Evolutionary conservation across 768 basidiomycete genomes (phyloP).

Genomic region (Erythrobasidium yunnanense): DNA sequence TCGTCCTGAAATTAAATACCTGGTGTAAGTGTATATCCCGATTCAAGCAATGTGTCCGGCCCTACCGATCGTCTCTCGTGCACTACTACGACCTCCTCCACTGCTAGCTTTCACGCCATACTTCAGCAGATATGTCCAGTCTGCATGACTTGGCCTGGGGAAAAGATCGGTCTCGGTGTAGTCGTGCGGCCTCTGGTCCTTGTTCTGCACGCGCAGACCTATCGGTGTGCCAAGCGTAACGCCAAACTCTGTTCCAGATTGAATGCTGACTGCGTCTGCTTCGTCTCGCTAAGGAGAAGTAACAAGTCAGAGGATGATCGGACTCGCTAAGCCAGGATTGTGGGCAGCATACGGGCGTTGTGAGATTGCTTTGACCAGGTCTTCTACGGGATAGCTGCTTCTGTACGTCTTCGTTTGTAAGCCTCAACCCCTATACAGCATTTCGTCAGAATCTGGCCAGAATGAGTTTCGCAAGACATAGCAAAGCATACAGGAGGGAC

Average conservation of each 20-base stretch:
- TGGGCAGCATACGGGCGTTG: conserved; percentile 66
- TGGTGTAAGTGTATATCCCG: neutral
- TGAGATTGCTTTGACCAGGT: conserved; percentile 91
- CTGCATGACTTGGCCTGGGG: conserved; percentile 93
- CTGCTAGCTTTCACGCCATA: conserved; percentile 95
- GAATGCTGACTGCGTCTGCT: conserved; percentile 83
- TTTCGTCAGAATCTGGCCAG: conserved; percentile 6
- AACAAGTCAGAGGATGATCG: neutral
- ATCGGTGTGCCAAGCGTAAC: conserved; percentile 96
- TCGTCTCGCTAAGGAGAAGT: conserved; percentile 64
- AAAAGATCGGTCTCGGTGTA: conserved; percentile 97
- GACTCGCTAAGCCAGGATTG: neutral
- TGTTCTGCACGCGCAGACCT: conserved; percentile 88
- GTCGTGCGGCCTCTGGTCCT: conserved; percentile 95
- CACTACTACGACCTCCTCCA: conserved; percentile 87
- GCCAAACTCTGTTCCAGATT: conserved; percentile 86
- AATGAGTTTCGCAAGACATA: neutral
- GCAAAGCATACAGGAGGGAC: conserved; percentile 26
- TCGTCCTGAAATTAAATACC: conserved; percentile 46
- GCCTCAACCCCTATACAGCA: conserved; percentile 58
- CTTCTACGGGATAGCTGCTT: conserved; percentile 76
- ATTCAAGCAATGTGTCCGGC: neutral
- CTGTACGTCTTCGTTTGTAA: conserved; percentile 76
- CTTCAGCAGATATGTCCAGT: conserved; percentile 94
- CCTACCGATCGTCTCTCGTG: conserved; percentile 88